phyloP scores from a whole-genome alignment of 2,329 filamentous ascomycete genomes.

The Colletotrichum navitas region DNA sequence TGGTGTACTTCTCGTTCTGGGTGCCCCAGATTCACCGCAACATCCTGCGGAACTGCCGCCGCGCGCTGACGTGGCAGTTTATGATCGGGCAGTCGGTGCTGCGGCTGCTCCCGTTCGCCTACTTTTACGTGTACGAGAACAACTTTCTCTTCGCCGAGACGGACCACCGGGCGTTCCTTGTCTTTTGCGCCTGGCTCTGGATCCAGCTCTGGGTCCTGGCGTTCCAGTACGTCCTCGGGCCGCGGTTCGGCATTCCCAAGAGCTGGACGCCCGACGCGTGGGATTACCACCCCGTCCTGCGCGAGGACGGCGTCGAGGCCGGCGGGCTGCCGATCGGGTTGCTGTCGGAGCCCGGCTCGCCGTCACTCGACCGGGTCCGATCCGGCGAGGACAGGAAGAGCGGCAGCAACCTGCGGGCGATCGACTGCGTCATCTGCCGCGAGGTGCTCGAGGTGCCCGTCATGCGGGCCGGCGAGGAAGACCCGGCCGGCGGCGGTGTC shows the following conservation, averaged over 20 bases:
- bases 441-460: slow-evolving; percentile 92
- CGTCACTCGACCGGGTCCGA: slow-evolving; percentile 50
- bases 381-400: slow-evolving; percentile 50
- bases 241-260: slow-evolving; percentile 84
- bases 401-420: slow-evolving; percentile 60
- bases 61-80: slow-evolving; percentile 92
- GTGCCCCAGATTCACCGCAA: slow-evolving; percentile 93
- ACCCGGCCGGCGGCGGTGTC: slow-evolving; percentile 63
- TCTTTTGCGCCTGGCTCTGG: slow-evolving; percentile 85
- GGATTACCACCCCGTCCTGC: slow-evolving; percentile 93
- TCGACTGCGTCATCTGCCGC: slow-evolving; percentile 96
- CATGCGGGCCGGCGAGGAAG: slow-evolving; percentile 69
- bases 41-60: slow-evolving; percentile 88
- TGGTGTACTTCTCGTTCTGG: slow-evolving; percentile 92
- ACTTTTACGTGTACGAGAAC: slow-evolving; percentile 82
- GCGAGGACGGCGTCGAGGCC: slow-evolving; percentile 84
- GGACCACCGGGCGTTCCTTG: slow-evolving; percentile 73
- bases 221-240: slow-evolving; percentile 87
- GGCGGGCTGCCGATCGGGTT: slow-evolving; percentile 85
- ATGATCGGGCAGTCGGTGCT: slow-evolving; percentile 85
- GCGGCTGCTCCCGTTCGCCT: slow-evolving; percentile 83
- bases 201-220: slow-evolving; percentile 83
- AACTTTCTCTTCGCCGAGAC: slow-evolving; percentile 86
- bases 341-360: slow-evolving; percentile 50
- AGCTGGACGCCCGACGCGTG: slow-evolving; percentile 81